Conservation (phyloP, 2,329 filamentous ascomycete species). For the Ophiostoma sp. region DNA sequence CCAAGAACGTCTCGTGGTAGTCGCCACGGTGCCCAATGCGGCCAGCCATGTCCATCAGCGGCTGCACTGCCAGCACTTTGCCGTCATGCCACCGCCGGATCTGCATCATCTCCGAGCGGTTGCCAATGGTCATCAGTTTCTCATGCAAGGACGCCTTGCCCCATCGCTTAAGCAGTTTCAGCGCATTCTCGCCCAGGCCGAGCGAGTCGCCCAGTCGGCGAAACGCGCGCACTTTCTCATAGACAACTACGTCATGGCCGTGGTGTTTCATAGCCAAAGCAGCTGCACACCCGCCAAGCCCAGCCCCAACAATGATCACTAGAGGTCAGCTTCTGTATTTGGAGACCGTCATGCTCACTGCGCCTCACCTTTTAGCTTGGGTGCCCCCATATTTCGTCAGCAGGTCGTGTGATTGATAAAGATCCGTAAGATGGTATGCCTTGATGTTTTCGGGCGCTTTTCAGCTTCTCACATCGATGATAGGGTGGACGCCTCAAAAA, state of each 20-base stretch:
- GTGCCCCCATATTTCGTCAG: neutral
- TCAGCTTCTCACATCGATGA: neutral
- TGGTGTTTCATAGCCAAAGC: slow-evolving; percentile 46
- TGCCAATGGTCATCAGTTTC: slow-evolving; percentile 41
- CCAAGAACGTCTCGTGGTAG: slow-evolving; percentile 41
- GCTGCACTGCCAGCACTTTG: slow-evolving; percentile 43
- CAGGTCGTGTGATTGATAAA: neutral
- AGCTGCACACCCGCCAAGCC: slow-evolving; percentile 45
- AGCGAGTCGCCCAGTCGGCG: slow-evolving; percentile 43
- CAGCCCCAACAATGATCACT: slow-evolving; percentile 45
- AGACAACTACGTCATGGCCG: slow-evolving; percentile 40
- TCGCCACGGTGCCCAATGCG: slow-evolving; percentile 44
- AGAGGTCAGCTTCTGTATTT: neutral
- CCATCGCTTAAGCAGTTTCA: slow-evolving; percentile 43
- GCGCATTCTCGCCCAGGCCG: slow-evolving; percentile 44
- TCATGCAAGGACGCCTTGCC: slow-evolving; percentile 31
- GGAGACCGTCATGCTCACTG: neutral
- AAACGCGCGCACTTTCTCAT: slow-evolving; percentile 43
- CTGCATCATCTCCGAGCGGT: slow-evolving; percentile 44
- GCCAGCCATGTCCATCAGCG: slow-evolving; percentile 48
- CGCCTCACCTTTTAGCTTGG: neutral
- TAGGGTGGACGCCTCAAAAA: neutral
- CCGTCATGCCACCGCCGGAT: slow-evolving; percentile 46
- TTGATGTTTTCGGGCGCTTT: neutral
- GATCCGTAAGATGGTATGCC: neutral